A percentile compares a stretch with the other conserved stretches of the same genome.
Conservation (phyloP, 2,329 filamentous ascomycete species). For the Pseudopyrenochaeta lycopersici region DNA sequence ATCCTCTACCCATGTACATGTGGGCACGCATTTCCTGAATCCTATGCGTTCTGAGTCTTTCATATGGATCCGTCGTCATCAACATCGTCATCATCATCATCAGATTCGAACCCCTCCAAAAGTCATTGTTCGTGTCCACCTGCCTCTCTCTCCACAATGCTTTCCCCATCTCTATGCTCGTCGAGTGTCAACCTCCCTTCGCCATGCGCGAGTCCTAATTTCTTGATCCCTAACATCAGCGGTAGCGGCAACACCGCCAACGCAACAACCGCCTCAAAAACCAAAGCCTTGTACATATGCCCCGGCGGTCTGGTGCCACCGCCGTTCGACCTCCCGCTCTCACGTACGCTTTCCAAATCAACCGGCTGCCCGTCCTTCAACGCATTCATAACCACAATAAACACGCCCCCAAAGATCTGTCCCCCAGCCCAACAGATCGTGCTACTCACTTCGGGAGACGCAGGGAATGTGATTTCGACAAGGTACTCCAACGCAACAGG, state of each 20-base stretch:
- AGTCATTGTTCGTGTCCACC: constrained; percentile 31
- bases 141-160: constrained; percentile 6
- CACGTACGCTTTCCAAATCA: constrained; percentile 39
- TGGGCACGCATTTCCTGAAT: background rate
- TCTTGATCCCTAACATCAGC: constrained; percentile 69
- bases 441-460: constrained; percentile 84
- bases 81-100: too few relatives aligned
- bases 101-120: constrained; percentile 25
- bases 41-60: background rate
- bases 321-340: constrained; percentile 29
- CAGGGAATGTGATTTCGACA: constrained; percentile 85
- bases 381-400: constrained; percentile 83
- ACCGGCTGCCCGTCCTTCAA: constrained; percentile 59
- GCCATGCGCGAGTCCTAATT: constrained; percentile 64
- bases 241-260: constrained; percentile 72
- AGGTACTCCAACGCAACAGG: constrained; percentile 88
- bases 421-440: constrained; percentile 87
- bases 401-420: constrained; percentile 83
- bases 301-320: constrained; percentile 60
- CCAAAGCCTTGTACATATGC: constrained; percentile 78
- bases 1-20: background rate
- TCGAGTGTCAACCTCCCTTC: constrained; percentile 46
- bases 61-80: constrained; percentile 10
- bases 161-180: constrained; percentile 33
- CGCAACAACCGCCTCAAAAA: constrained; percentile 80